Base-by-base conservation (phyloP, 331 rosid species). In the Quercus tomentella region DNA sequence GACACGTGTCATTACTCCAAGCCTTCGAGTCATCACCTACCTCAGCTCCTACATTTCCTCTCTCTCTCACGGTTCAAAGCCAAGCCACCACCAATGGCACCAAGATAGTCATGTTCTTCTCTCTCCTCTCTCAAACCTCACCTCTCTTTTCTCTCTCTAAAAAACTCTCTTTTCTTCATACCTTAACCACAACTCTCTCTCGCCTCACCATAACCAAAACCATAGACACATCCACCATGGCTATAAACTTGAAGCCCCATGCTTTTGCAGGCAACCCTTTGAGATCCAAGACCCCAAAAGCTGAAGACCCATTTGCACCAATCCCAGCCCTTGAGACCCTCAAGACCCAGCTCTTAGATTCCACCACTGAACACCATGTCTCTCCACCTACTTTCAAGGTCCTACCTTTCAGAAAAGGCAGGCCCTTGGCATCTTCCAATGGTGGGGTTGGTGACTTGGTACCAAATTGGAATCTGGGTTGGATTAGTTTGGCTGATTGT, bases 191-290 rank as follows among this genome's bases (percentile, higher is more conserved):
- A 43, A 33, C 78, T 10, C 61, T 89, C 75, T 82, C 84, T 22
- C 78, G 49, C 14, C 1, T 56, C 33, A 62, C 65, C 37, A 16
- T 70, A 17, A 12, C 67, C 54, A 12, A 14, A 49, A 49, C 54
- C 54, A 49, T 10, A 49, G 3, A 71, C 23, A 21, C 75, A 33
- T n/a, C 82, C 61, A 77, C 88, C 70, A 92, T 92, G 97, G 86
- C 97, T 73, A 81, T 88, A 10, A 88, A 43, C 81, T 71, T 92
- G 49, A 85, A 73, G 23, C 65, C 85, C 30, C 95, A 92, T 22
- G 92, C 94, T 84, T 94, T 94, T 67, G 89, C 97, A 4, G 91
- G 93, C 68, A 91, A 91, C 70, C 97, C 92, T 65, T 70, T 91
- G 2, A 74, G 35, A 26, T 76, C 92, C 80, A 90, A 89, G 76